These are phyloP conservation scores for Talaromyces liani DNA, from an alignment of 495 filamentous ascomycete genomes.

Conservation along the genomic window DNA sequence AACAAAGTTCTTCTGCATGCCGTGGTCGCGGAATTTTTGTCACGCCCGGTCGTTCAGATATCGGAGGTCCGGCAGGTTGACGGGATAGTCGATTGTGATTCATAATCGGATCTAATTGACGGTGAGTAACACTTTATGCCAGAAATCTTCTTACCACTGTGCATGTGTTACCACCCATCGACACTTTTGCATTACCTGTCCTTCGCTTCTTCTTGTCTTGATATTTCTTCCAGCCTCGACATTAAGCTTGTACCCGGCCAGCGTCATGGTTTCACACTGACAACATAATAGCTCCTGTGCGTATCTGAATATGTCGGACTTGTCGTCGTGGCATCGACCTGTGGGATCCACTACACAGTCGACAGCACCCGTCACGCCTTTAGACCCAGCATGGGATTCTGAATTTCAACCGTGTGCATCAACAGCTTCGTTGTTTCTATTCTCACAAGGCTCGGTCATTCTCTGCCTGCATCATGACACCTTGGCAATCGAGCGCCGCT, in stretches of 20 bases:
- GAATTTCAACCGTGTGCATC: conserved; percentile 78
- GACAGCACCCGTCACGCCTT: conserved; percentile 38
- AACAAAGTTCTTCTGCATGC: conserved; percentile 6
- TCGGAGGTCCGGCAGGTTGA: conserved; percentile 7
- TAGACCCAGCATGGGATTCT: conserved; percentile 41
- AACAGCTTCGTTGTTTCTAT: conserved; percentile 80
- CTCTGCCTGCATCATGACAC: conserved; percentile 87
- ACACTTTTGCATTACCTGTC: neutral
- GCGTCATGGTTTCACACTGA: conserved; percentile 5
- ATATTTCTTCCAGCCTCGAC: neutral
- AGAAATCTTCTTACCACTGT: neutral
- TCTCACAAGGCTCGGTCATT: conserved; percentile 70
- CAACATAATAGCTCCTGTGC: neutral
- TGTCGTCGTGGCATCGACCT: conserved; percentile 54
- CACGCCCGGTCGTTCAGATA: conserved; percentile 7
- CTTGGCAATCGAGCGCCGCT: conserved; percentile 79
- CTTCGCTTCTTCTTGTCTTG: neutral
- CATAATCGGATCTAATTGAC: conserved; percentile 1
- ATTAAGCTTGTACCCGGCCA: neutral
- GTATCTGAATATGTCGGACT: conserved; percentile 11
- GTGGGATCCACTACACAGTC: conserved; percentile 47
- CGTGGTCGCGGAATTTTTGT: neutral
- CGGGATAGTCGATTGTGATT: conserved; percentile 3
- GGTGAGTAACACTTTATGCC: conserved; percentile 1
- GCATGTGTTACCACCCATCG: neutral